Evolutionary conservation across 2,329 filamentous ascomycete genomes (phyloP), one percentile per base, ranked within the genome.

Genomic region (Knufia petricola): DNA sequence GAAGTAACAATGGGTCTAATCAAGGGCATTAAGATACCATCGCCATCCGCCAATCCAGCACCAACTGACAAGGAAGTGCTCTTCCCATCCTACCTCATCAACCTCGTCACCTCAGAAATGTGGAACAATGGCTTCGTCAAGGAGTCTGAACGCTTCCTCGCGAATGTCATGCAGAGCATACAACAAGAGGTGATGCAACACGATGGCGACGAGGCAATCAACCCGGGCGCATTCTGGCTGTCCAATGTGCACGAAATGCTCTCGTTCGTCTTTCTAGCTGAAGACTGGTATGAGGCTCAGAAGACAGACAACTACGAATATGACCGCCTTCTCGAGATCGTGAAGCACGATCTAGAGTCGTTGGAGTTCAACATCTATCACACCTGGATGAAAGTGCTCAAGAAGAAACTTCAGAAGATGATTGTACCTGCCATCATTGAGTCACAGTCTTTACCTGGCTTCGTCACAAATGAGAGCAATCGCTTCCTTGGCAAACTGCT

Each of bases 51-150:
- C 28, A 90, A 80, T 46, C 89, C 90, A 17, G 84, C 89, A 46
- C 90, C 92, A 9, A 95, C 88, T 15, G 92, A 98, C 70, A 98
- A 98, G 73, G 92, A 98, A 67, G 90, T 98, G 19, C 76, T 98
- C 46, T 98, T 98, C 82, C 92, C 92, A 28, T 90, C 92, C 8
- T 98, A 96, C 67, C 82, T 98, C 60, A 98, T 98, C 74, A 98
- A 98, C 68, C 77, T 98, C 52, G 92, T 98, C 55, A 98, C 92
- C 10, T 96, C 89, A 13, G 92, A 98, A 72, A 98, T 98, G 92
- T 98, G 92, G 92, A 98, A 98, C 74, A 98, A 98, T 61, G 92
- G 92, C 40, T 98, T 95, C 64, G 92, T 98, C 60, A 98, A 98
- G 74, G 92, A 98, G 69, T 96, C 92, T 3, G 92, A 98, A 70